Evolutionary conservation across 192 early-diverging fungal genomes (phyloP).

Genomic region (Linnemannia zychae): DNA sequence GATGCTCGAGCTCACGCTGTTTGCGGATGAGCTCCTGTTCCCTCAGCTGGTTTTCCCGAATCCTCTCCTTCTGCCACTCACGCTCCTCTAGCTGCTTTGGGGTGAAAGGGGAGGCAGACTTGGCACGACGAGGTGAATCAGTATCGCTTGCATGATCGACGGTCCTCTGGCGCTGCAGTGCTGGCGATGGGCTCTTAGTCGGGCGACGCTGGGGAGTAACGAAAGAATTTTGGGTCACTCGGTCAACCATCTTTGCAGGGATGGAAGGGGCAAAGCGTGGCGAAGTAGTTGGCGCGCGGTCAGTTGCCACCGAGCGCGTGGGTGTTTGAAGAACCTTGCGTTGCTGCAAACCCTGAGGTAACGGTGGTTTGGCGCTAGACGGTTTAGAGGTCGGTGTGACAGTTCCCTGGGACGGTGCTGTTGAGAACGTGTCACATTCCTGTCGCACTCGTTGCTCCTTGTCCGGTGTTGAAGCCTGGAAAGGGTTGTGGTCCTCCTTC

Average conservation of each 20-base stretch:
- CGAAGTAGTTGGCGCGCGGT: background rate
- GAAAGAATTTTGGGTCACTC: background rate
- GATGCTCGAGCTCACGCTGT: slow-evolving; percentile 31
- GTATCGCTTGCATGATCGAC: background rate
- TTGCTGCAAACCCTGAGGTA: background rate
- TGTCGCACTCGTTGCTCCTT: background rate
- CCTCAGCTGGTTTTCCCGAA: slow-evolving; percentile 18
- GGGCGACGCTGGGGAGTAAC: background rate
- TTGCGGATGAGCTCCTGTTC: slow-evolving; percentile 25
- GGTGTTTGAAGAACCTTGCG: background rate
- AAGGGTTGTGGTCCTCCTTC: slow-evolving; percentile 11
- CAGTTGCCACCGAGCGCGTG: background rate
- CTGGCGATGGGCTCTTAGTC: background rate
- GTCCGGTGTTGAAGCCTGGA: background rate
- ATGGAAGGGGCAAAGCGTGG: background rate
- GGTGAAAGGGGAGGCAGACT: background rate
- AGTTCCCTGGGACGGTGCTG: too few species aligned
- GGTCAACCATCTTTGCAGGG: background rate
- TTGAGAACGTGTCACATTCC: background rate
- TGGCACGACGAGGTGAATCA: background rate
- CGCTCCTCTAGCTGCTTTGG: slow-evolving; percentile 13
- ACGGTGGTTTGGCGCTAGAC: background rate
- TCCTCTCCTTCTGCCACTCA: slow-evolving; percentile 22
- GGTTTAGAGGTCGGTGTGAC: background rate
- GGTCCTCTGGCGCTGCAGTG: background rate